Conservation (phyloP, 2,329 filamentous ascomycete species). For the Sporothrix inflata region DNA sequence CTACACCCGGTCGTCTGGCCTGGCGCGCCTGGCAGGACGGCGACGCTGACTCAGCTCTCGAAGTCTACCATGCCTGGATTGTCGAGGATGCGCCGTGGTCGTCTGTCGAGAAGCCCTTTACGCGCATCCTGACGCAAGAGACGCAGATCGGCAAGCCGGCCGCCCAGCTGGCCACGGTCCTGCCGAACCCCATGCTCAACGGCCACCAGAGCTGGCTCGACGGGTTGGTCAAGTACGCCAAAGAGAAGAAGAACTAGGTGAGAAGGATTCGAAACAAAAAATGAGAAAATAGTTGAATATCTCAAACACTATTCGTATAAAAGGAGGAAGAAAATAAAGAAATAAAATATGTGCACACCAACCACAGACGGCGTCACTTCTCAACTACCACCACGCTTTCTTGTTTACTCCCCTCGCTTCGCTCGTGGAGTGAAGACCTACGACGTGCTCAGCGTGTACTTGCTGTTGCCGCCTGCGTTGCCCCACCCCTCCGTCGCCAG, state of each 20-base stretch:
- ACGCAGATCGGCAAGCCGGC: constrained; percentile 23
- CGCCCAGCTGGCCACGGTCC: background rate
- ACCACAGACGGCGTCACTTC: too few relatives aligned
- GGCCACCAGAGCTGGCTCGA: constrained; percentile 25
- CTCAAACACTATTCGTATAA: constrained; percentile 7
- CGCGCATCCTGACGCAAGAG: constrained; percentile 25
- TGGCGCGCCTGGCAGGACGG: constrained; percentile 14
- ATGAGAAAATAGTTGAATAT: constrained; percentile 4
- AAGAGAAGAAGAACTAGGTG: background rate
- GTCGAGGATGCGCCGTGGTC: constrained; percentile 17
- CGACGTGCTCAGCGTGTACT: constrained; percentile 39
- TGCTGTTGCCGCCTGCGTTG: constrained; percentile 38
- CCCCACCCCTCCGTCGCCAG: constrained; percentile 55
- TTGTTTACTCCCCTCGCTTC: background rate
- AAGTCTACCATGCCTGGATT: constrained; percentile 26
- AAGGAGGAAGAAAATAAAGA: background rate
- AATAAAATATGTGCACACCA: constrained; percentile 8
- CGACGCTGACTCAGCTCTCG: background rate
- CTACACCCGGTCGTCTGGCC: constrained; percentile 17
- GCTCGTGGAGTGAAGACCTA: background rate
- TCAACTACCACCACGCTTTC: background rate
- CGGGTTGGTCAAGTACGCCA: constrained; percentile 12
- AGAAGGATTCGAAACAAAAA: background rate
- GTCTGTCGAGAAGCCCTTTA: background rate
- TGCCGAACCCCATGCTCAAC: constrained; percentile 20